Percentiles rank a stretch among this genome's conserved stretches.
phyloP scores from a whole-genome alignment of 1,139 yeast genomes.

The Scheffersomyces parashehatae region DNA sequence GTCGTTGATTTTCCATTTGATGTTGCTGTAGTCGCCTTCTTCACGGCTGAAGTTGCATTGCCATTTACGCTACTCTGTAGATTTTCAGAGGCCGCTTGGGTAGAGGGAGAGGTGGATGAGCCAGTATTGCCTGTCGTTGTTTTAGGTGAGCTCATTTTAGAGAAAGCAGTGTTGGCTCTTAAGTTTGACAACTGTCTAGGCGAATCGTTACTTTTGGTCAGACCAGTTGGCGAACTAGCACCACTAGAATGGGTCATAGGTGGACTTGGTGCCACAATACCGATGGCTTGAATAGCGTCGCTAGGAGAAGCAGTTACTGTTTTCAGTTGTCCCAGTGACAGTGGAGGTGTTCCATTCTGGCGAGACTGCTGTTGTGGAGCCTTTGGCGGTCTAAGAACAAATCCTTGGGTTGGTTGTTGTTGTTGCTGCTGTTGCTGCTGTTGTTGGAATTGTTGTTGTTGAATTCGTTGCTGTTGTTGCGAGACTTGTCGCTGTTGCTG shows the following conservation, averaged over 20 bases:
- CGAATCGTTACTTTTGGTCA: conserved; percentile 3
- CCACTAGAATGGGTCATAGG: no score
- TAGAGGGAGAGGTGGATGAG: background rate
- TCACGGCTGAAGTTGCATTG: no score
- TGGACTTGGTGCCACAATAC: no score
- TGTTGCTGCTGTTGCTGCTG: background rate
- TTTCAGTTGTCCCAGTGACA: no score
- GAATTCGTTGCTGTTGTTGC: background rate
- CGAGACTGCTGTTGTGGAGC: background rate
- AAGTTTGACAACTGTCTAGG: conserved; percentile 5
- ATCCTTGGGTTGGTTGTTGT: no score
- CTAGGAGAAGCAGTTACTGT: no score
- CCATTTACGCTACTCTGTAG: no score
- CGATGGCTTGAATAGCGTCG: no score
- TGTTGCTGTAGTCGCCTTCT: conserved; percentile 1
- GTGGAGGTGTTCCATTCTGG: background rate
- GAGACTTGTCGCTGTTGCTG: background rate
- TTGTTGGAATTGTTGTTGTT: conserved; percentile 1
- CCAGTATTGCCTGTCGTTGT: background rate
- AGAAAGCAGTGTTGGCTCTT: conserved; percentile 9
- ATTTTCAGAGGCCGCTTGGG: no score
- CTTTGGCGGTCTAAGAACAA: no score
- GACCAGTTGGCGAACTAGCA: no score
- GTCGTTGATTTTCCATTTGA: background rate
- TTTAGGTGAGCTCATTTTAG: background rate